A percentile compares a stretch with the other conserved stretches of the same genome.
phyloP scores from a whole-genome alignment of 441 rosid species.

The Capsella rubella region DNA sequence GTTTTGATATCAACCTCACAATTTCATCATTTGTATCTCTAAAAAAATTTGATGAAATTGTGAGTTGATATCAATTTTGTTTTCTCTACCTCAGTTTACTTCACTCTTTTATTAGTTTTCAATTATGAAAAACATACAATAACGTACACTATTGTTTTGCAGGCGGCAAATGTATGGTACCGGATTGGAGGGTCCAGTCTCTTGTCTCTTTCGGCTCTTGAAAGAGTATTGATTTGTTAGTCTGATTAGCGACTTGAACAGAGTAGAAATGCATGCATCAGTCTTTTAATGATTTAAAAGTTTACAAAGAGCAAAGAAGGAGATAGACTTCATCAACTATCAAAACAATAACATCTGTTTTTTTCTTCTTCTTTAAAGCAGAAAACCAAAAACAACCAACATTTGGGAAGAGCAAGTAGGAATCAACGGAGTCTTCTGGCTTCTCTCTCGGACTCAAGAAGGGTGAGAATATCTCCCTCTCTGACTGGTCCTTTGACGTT shows the following conservation, averaged over 20 bases:
- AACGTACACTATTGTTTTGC: too few species aligned
- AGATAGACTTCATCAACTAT: neutral
- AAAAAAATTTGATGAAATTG: too few species aligned
- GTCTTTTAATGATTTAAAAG: neutral
- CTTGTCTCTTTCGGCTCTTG: too few species aligned
- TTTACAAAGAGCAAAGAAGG: neutral
- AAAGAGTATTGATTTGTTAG: too few species aligned
- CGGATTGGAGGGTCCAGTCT: too few species aligned
- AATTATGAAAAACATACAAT: too few species aligned
- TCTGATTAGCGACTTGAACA: too few species aligned
- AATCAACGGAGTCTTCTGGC: constrained; percentile 84
- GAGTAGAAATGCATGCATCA: neutral
- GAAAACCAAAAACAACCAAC: neutral
- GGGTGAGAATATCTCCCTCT: constrained; percentile 79
- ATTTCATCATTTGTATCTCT: too few species aligned
- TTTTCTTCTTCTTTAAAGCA: neutral
- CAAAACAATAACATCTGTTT: neutral
- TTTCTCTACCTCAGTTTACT: too few species aligned
- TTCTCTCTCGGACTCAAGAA: constrained; percentile 86
- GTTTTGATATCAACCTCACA: neutral
- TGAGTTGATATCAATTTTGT: too few species aligned
- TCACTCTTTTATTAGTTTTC: too few species aligned
- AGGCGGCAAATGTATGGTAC: too few species aligned
- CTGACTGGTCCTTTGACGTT: constrained; percentile 88
- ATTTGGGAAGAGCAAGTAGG: neutral